Percentiles rank a stretch among this genome's conserved stretches.
Evolutionary conservation across 176 grass and related monocot genomes (phyloP).

Genomic region (Avena insularis): DNA sequence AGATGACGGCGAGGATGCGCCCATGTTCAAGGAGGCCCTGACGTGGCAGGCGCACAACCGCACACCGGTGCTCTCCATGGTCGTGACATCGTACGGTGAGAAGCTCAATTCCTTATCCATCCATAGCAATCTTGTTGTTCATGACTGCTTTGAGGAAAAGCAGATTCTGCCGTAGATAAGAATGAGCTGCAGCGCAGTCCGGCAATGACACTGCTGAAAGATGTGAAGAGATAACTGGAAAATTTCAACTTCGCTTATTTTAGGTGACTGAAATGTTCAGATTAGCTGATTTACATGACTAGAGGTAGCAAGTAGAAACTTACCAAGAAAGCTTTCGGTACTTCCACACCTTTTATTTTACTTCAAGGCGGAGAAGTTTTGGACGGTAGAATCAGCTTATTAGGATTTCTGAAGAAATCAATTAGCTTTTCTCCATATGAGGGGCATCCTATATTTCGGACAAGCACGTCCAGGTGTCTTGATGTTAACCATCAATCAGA

Average conservation of each 20-base stretch:
- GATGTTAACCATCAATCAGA: neutral
- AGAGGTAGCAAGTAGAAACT: neutral
- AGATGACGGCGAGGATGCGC: neutral
- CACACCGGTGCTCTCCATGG: constrained; percentile 81
- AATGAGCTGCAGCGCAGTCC: neutral
- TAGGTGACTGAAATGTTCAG: neutral
- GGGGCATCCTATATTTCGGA: neutral
- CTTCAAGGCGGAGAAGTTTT: constrained; percentile 32
- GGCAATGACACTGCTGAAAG: neutral
- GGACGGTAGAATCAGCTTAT: constrained; percentile 9
- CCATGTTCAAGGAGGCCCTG: constrained; percentile 64
- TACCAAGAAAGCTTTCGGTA: neutral
- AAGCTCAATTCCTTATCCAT: constrained; percentile 13
- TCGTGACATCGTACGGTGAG: constrained; percentile 73
- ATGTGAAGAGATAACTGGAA: neutral
- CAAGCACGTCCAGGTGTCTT: neutral
- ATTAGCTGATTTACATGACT: neutral
- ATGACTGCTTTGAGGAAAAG: constrained; percentile 21
- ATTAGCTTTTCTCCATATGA: neutral
- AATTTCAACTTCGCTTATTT: constrained; percentile 19
- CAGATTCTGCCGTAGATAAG: neutral
- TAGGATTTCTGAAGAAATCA: neutral
- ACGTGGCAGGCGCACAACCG: constrained; percentile 72
- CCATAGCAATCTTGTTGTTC: neutral
- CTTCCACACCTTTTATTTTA: constrained; percentile 9